Conservation (phyloP, 2,329 filamentous ascomycete species). For the Sporothrix pseudoabietina region DNA sequence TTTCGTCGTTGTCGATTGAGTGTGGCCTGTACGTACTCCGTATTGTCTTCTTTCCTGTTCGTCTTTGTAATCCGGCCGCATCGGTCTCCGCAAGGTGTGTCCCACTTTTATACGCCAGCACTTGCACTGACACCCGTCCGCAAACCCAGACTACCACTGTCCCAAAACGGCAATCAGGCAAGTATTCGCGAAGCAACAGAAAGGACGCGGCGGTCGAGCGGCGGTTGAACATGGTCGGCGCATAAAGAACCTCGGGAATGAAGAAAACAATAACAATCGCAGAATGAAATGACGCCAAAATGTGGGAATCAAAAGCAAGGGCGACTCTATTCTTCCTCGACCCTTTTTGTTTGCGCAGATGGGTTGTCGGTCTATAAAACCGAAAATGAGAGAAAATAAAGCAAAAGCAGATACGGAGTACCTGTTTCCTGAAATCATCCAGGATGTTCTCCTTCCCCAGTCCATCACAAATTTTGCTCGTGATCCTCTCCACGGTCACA, state of each 20-base stretch:
- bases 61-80: constrained; percentile 7
- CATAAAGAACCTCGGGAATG: too few species aligned
- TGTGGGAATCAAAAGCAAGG: neutral
- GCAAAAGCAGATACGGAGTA: neutral
- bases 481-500: neutral
- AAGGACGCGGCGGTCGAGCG: neutral
- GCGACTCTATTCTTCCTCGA: neutral
- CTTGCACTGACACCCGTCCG: neutral
- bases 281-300: neutral
- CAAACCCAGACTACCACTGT: neutral
- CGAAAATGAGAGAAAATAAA: neutral
- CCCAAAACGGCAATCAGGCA: constrained; percentile 1
- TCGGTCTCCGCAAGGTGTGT: neutral
- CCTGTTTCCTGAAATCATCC: too few species aligned
- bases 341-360: neutral
- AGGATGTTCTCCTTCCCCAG: too few species aligned
- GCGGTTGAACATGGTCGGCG: neutral
- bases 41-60: neutral
- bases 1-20: neutral
- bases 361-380: neutral
- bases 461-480: neutral
- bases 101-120: neutral
- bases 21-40: neutral
- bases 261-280: neutral
- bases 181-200: neutral